Conservation (phyloP, 441 rosid genomes). For the Adansonia gregorii region DNA sequence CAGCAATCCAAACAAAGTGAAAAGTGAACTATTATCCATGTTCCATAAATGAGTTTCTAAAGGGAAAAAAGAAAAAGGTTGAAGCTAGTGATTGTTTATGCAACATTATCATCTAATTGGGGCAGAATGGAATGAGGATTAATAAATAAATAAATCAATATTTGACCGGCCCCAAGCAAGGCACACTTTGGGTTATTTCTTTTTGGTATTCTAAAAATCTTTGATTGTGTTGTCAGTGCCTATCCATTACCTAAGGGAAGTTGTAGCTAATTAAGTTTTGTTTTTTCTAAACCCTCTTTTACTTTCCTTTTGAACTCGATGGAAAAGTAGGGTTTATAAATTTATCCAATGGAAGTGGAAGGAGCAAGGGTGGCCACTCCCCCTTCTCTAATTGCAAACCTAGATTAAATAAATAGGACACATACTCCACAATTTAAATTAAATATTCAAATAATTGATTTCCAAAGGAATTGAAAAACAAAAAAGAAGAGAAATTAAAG, state of each 20-base stretch:
- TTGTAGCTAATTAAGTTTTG: constrained; percentile 10
- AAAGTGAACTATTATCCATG: neutral
- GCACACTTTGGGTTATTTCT: constrained; percentile 30
- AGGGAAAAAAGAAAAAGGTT: neutral
- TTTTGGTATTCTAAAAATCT: constrained; percentile 27
- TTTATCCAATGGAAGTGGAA: constrained; percentile 40
- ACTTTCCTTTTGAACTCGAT: constrained; percentile 29
- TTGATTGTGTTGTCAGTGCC: constrained; percentile 24
- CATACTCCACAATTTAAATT: neutral
- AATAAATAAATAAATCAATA: constrained; percentile 24
- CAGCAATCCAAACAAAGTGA: neutral
- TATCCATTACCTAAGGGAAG: neutral
- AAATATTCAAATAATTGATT: neutral
- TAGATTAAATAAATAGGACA: neutral
- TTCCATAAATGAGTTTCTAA: neutral
- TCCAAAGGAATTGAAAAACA: neutral
- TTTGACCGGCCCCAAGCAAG: constrained; percentile 38
- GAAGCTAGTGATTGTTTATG: neutral
- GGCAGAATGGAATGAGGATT: constrained; percentile 12
- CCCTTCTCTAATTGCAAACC: constrained; percentile 6
- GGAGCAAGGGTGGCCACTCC: constrained; percentile 40
- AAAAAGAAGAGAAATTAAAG: neutral
- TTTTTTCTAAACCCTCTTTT: constrained; percentile 8
- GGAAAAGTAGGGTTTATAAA: constrained; percentile 23
- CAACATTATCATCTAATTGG: neutral